A percentile compares a stretch with the other conserved stretches of the same genome.
Evolutionary conservation across 305 asterid genomes (phyloP).

Genomic region (Plantago rigida): DNA sequence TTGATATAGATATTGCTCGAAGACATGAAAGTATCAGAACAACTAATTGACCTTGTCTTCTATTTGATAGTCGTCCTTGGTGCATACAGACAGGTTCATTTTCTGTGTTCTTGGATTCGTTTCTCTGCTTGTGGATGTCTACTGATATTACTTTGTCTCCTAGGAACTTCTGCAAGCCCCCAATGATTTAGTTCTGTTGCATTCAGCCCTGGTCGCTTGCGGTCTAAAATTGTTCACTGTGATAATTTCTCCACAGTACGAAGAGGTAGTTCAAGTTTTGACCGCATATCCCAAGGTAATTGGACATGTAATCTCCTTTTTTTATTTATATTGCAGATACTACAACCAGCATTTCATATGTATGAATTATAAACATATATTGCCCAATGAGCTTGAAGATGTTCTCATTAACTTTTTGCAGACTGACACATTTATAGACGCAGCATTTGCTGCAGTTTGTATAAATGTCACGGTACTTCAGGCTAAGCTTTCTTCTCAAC

Average conservation of each 20-base stretch:
- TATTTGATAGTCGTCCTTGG: constrained; percentile 64
- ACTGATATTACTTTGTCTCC: constrained; percentile 25
- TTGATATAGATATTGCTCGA: constrained; percentile 71
- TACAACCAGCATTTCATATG: constrained; percentile 1
- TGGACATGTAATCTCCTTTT: background rate
- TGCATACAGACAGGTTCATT: constrained; percentile 64
- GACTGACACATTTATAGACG: constrained; percentile 85
- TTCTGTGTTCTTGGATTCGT: constrained; percentile 18
- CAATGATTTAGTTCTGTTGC: constrained; percentile 70
- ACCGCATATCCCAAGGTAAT: constrained; percentile 70
- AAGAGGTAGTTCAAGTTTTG: constrained; percentile 88
- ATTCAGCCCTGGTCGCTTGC: constrained; percentile 87
- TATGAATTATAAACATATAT: background rate
- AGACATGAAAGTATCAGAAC: constrained; percentile 77
- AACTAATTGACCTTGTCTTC: constrained; percentile 72
- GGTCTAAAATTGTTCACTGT: constrained; percentile 65
- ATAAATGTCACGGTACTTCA: constrained; percentile 65
- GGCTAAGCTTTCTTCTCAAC: constrained; percentile 54
- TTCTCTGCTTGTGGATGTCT: constrained; percentile 15
- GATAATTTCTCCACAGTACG: constrained; percentile 70
- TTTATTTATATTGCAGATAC: constrained; percentile 13
- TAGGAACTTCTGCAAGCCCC: constrained; percentile 52
- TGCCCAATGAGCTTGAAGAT: constrained; percentile 25
- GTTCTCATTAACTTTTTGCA: constrained; percentile 40
- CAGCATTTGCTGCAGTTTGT: constrained; percentile 71